Percentiles rank a stretch among this genome's conserved stretches.
These are phyloP conservation scores for Pichia inconspicua DNA, from an alignment of 1,139 yeast species.

Conservation along the genomic window DNA sequence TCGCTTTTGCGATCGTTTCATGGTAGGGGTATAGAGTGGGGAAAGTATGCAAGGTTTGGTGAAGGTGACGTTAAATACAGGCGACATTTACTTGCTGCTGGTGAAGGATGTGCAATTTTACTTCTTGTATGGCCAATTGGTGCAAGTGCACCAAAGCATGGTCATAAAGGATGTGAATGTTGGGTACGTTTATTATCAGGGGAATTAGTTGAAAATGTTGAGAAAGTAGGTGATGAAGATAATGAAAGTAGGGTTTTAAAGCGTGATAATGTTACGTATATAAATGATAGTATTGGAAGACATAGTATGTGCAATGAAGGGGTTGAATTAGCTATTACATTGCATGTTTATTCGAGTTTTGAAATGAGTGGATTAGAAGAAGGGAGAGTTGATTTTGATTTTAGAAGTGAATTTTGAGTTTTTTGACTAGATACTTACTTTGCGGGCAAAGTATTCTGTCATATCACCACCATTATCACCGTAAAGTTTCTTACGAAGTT, in stretches of 20 bases:
- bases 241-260: background rate
- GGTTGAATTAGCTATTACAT: constrained; percentile 49
- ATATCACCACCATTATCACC: constrained; percentile 26
- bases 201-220: constrained; percentile 34
- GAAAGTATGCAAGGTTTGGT: background rate
- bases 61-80: background rate
- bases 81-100: background rate
- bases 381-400: background rate
- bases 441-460: constrained; percentile 23
- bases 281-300: constrained; percentile 58
- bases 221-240: background rate
- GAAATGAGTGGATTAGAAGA: background rate
- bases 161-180: constrained; percentile 71
- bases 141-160: constrained; percentile 61
- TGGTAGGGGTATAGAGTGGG: background rate
- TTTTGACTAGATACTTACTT: constrained; percentile 10
- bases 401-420: background rate
- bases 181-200: constrained; percentile 62
- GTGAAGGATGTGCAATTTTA: constrained; percentile 54
- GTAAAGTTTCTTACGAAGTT: constrained; percentile 22
- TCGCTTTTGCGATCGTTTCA: too few species aligned
- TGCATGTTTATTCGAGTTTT: constrained; percentile 61
- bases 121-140: constrained; percentile 69
- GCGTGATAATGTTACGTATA: constrained; percentile 44
- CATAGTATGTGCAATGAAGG: constrained; percentile 52